These are phyloP conservation scores for Ogataea dorogensis DNA, from an alignment of 805 yeast species.

Conservation along the genomic window DNA sequence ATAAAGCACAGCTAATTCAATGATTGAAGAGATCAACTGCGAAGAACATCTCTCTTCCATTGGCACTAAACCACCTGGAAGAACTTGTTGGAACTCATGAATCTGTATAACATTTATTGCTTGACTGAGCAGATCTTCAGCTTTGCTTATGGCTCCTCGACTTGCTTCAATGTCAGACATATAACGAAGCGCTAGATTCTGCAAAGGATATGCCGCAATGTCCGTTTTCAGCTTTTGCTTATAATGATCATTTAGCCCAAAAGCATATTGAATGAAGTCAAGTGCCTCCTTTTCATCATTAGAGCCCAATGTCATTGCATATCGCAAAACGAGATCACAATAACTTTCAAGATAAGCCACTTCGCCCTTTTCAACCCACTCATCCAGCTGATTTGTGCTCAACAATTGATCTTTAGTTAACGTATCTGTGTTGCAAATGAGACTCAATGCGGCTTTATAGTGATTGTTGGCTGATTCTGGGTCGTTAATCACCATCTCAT, in stretches of 20 bases:
- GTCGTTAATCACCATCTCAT: constrained; percentile 37
- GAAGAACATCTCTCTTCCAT: constrained; percentile 21
- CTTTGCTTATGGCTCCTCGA: constrained; percentile 17
- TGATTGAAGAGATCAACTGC: constrained; percentile 27
- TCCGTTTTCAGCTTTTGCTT: constrained; percentile 23
- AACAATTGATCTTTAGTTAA: constrained; percentile 21
- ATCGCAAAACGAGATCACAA: constrained; percentile 39
- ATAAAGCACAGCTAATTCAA: constrained; percentile 33
- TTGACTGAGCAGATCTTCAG: constrained; percentile 33
- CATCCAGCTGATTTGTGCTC: constrained; percentile 23
- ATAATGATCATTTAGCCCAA: constrained; percentile 32
- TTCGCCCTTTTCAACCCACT: constrained; percentile 32
- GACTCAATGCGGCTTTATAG: constrained; percentile 32
- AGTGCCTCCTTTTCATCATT: constrained; percentile 25
- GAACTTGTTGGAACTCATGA: constrained; percentile 22
- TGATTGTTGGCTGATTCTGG: constrained; percentile 35
- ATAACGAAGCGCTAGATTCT: constrained; percentile 36
- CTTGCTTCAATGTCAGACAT: constrained; percentile 34
- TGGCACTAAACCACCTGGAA: constrained; percentile 23
- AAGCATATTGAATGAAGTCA: constrained; percentile 29
- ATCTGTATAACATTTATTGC: constrained; percentile 28
- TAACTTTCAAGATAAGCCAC: constrained; percentile 33
- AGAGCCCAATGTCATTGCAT: constrained; percentile 36
- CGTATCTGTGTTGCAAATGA: constrained; percentile 31
- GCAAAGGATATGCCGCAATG: constrained; percentile 30